Conservation (phyloP, 2,329 filamentous ascomycete genomes). For the Coniochaeta pulveracea region DNA sequence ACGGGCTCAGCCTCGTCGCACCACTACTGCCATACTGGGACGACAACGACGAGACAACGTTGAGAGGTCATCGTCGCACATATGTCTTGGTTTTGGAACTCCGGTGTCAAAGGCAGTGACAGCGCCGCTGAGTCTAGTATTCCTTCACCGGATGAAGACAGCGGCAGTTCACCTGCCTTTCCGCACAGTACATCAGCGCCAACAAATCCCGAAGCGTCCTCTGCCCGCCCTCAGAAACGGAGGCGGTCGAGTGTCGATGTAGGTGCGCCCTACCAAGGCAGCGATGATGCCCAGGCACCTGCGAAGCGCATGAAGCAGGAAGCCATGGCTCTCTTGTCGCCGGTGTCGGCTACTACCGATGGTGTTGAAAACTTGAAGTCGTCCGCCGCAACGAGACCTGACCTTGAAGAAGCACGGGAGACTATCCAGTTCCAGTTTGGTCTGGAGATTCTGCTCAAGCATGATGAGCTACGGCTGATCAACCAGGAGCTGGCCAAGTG, state of each 20-base stretch:
- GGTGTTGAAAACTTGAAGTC: not conserved
- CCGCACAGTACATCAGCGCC: slow-evolving; percentile 2
- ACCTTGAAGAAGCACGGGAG: slow-evolving; percentile 49
- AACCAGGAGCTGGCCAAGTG: slow-evolving; percentile 96
- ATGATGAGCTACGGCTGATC: slow-evolving; percentile 86
- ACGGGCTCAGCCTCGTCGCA: slow-evolving; percentile 1
- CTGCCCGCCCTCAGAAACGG: slow-evolving; percentile 25
- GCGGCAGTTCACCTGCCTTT: slow-evolving; percentile 5
- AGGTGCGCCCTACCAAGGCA: slow-evolving; percentile 13
- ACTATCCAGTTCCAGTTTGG: slow-evolving; percentile 79
- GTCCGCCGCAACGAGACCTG: slow-evolving; percentile 6
- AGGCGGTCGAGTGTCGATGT: slow-evolving; percentile 23
- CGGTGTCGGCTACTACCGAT: slow-evolving; percentile 10
- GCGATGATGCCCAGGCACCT: slow-evolving; percentile 12
- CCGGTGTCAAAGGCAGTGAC: slow-evolving; percentile 46
- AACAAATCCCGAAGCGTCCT: too few relatives aligned
- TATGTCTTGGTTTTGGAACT: slow-evolving; percentile 54
- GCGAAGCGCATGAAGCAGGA: slow-evolving; percentile 31
- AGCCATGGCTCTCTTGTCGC: slow-evolving; percentile 15
- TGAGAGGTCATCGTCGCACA: slow-evolving; percentile 5
- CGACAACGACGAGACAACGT: too few relatives aligned
- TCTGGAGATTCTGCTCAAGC: slow-evolving; percentile 85
- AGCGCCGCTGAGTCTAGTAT: slow-evolving; percentile 23
- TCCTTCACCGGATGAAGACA: slow-evolving; percentile 6
- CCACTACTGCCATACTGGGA: too few relatives aligned